Conservation (phyloP, 768 basidiomycete genomes). For the Clavulina sp. region DNA sequence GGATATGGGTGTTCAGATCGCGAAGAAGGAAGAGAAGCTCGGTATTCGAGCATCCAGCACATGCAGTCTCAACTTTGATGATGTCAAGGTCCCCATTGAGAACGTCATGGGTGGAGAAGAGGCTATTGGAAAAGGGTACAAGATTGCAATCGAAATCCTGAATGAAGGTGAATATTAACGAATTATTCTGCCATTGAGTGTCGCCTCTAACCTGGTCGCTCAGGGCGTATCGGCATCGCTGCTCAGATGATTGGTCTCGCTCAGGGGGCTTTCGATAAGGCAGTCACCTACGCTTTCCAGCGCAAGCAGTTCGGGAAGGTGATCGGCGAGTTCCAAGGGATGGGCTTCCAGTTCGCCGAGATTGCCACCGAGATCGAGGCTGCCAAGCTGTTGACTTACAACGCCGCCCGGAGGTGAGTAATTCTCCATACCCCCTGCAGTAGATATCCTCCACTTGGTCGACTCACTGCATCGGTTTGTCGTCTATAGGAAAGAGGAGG, state of each 20-base stretch:
- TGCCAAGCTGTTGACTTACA: slow-evolving; percentile 85
- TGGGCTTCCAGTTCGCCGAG: slow-evolving; percentile 87
- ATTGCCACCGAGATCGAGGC: slow-evolving; percentile 80
- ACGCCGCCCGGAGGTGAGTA: slow-evolving; percentile 62
- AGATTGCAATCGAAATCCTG: slow-evolving; percentile 86
- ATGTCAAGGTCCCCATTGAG: slow-evolving; percentile 65
- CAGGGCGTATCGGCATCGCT: slow-evolving; percentile 87
- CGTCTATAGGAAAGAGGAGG: slow-evolving; percentile 54
- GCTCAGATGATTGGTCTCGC: slow-evolving; percentile 98
- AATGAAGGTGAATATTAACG: slow-evolving; percentile 50
- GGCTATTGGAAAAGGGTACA: slow-evolving; percentile 68
- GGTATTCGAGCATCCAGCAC: slow-evolving; percentile 95
- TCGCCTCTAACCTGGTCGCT: not conserved
- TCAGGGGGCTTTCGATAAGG: slow-evolving; percentile 89
- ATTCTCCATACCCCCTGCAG: not conserved
- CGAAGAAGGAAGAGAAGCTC: slow-evolving; percentile 97
- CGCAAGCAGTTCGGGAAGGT: slow-evolving; percentile 89
- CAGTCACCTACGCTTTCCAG: slow-evolving; percentile 88
- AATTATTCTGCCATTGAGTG: not conserved
- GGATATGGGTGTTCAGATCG: slow-evolving; percentile 92
- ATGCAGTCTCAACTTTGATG: slow-evolving; percentile 87
- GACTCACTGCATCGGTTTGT: not conserved
- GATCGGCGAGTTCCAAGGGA: slow-evolving; percentile 87
- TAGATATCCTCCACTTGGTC: not conserved
- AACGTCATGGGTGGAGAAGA: slow-evolving; percentile 76